A percentile compares a stretch with the other conserved stretches of the same genome.
Conservation (phyloP, 805 yeast genomes). For the Spencermartinsiella europaea region DNA sequence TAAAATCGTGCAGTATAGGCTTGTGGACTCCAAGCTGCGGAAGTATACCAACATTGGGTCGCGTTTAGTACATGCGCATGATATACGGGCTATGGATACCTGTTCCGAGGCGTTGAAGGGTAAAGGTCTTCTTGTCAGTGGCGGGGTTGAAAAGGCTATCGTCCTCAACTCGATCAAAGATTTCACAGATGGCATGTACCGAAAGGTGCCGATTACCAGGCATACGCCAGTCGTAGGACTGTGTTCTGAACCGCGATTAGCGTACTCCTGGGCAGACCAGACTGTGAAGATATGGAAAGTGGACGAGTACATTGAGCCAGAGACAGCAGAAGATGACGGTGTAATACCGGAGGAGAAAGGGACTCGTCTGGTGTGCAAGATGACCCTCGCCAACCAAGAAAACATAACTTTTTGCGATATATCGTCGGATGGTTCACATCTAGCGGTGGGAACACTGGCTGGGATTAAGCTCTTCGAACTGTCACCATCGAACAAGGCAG, state of each 20-base stretch:
- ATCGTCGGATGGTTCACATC: slow-evolving; percentile 56
- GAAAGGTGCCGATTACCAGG: slow-evolving; percentile 57
- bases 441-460: slow-evolving; percentile 68
- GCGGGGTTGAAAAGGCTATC: slow-evolving; percentile 40
- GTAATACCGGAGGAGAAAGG: slow-evolving; percentile 31
- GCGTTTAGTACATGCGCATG: slow-evolving; percentile 79
- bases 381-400: slow-evolving; percentile 69
- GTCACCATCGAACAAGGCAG: slow-evolving; percentile 29
- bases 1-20: slow-evolving; percentile 69
- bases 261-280: slow-evolving; percentile 80
- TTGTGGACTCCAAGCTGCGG: slow-evolving; percentile 37
- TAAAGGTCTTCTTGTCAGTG: slow-evolving; percentile 51
- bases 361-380: slow-evolving; percentile 58
- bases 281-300: slow-evolving; percentile 76
- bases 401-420: slow-evolving; percentile 66
- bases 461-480: slow-evolving; percentile 66
- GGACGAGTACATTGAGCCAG: slow-evolving; percentile 24
- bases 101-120: slow-evolving; percentile 45
- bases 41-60: slow-evolving; percentile 77
- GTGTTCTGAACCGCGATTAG: slow-evolving; percentile 43
- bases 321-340: slow-evolving; percentile 10
- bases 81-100: slow-evolving; percentile 69
- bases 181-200: slow-evolving; percentile 65
- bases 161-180: slow-evolving; percentile 57
- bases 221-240: slow-evolving; percentile 54